Evolutionary conservation across 768 basidiomycete species (phyloP).

Genomic region (Auriscalpium microsporum): DNA sequence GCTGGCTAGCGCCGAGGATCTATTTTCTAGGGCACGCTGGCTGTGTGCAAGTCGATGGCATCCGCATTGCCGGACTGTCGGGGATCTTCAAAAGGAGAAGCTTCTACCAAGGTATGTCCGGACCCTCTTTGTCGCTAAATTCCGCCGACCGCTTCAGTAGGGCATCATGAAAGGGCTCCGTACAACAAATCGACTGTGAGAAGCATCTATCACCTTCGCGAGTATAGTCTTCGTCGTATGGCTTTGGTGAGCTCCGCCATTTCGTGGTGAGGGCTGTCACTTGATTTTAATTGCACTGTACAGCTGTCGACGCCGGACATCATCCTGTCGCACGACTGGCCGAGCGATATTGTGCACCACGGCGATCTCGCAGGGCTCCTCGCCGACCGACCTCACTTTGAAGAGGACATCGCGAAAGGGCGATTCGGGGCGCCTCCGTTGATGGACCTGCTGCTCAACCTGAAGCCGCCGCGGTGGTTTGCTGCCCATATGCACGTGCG

Average conservation of each 20-base stretch:
- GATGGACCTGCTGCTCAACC: conserved; percentile 60
- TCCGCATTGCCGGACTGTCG: conserved; percentile 84
- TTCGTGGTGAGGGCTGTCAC: neutral
- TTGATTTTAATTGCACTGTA: neutral
- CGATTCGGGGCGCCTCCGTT: conserved; percentile 82
- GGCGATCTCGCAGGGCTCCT: conserved; percentile 64
- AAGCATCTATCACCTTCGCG: conserved; percentile 86
- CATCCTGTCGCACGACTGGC: conserved; percentile 98
- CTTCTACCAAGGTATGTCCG: conserved; percentile 51
- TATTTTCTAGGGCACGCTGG: conserved; percentile 94
- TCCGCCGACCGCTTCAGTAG: conserved; percentile 25
- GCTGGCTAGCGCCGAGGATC: conserved; percentile 94
- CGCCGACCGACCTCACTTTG: conserved; percentile 70
- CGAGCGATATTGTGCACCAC: conserved; percentile 71
- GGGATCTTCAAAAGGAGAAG: conserved; percentile 84
- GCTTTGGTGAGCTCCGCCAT: conserved; percentile 44
- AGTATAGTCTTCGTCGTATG: conserved; percentile 73
- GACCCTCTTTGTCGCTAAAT: neutral
- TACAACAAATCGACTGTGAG: conserved; percentile 66
- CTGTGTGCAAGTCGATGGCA: conserved; percentile 76
- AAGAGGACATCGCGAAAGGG: conserved; percentile 56
- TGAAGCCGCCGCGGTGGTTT: conserved; percentile 87
- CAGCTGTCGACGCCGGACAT: conserved; percentile 58
- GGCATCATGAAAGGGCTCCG: conserved; percentile 76
- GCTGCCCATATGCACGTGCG: conserved; percentile 84